Evolutionary conservation across 1,139 yeast species (phyloP), one percentile per base, ranked within the genome.

Genomic region (Candida tetrigidarum): DNA sequence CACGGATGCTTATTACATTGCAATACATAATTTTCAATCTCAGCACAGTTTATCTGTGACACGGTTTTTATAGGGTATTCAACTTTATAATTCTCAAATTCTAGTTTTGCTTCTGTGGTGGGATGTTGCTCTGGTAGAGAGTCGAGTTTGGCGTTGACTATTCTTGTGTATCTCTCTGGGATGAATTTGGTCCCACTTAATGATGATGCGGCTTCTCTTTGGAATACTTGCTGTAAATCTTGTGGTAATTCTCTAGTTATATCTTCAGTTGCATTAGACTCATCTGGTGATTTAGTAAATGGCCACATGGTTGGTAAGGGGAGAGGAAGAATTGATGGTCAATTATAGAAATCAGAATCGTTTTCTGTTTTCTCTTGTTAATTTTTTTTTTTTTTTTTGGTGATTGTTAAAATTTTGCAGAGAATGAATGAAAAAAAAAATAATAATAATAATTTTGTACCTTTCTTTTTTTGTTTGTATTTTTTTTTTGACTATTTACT

Each of bases 31-130:
- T 66, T 60, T 47, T 72, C 77, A 15, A 74, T 52, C 50, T 74
- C 79, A 2, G 78, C 65, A 50, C 80, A 75, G 56, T 75, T 75
- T 30, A 73, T 60, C 22, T 58, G 49, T 1, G 69, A 52, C 1
- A 62, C 76, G 26, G 56, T 56, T 28, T 57, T 54, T 2, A 57
- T 48, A 25, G 56, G 59, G 44, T 71, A 67, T 20, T 58, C 48
- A 32, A 55, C 60, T 50, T 73, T 73, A 47, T 69, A 72, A 2
- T 56, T 49, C 6, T 65, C 74, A 38, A 70, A 60, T 22, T 69
- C 67, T 7, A 32, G 15, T 42, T 59, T 58, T 37, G 59, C 55
- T 49, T 66, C 66, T 2, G 22, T 9, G 9, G 27, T 29, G n/a
- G 42, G 41, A 5, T 48, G 45, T 7, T 50, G 42, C 45, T 44